Evolutionary conservation across 352 stramenopile species (phyloP), one percentile per base, ranked within the genome.

Genomic region (Phytophthora multivora): DNA sequence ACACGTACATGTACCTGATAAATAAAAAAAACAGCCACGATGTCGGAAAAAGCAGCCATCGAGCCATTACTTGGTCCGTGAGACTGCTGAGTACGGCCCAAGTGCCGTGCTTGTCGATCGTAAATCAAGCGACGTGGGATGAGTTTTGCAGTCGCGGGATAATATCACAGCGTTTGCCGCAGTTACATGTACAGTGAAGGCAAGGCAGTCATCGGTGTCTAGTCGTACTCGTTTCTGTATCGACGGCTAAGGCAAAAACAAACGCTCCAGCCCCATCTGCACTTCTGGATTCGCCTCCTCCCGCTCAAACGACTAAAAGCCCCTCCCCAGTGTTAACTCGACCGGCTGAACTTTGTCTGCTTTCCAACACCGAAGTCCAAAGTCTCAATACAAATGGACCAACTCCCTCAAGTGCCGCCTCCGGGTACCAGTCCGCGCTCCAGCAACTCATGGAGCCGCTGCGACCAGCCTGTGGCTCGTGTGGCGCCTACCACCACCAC

Each of bases 361-460:
- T 28, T 30, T 38, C 50, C 38, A 33, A 33, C 16, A 41, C 25
- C 39, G 50, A 35, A 46, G 49, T 38, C 50, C n/a, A n/a, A 21
- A 36, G 33, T 25, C n/a, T n/a, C n/a, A n/a, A 45, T 5, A 18
- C 19, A 47, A 10, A 47, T 47, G 40, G 69, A 83, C 21, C 68
- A 80, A 46, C 72, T 83, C 12, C 77, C 68, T 5, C 63, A 65
- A 15, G 58, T 64, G 31, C 62, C 57, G 31, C 63, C 62, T 13
- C 69, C 39, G 42, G 59, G 26, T 48, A 79, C 52, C 6, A 63
- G 68, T 48, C 75, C 75, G 31, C 80, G 83, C 35, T 74, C 73
- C 33, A 77, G 79, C 26, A 87, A 53, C 49, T 82, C 83, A 1
- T 93, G 85, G 85, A 92, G 81, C 45, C 83, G 84, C 31, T 93